Conservation (phyloP, 2,329 filamentous ascomycete genomes). For the Penicillium sp. region DNA sequence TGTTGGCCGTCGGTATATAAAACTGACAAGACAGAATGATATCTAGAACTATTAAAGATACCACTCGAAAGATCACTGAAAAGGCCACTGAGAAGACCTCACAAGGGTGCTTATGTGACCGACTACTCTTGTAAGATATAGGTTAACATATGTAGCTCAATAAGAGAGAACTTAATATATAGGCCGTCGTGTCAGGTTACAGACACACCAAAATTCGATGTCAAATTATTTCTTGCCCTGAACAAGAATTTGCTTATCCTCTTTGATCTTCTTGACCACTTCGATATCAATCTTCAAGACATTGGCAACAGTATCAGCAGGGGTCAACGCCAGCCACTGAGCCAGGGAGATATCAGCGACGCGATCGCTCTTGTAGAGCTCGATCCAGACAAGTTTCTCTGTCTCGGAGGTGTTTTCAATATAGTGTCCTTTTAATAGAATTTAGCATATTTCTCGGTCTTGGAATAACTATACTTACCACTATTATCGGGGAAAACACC, state of each 20-base stretch:
- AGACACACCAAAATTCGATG: not conserved
- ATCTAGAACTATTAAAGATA: too few relatives aligned
- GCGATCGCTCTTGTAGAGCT: slow-evolving; percentile 66
- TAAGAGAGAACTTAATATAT: not conserved
- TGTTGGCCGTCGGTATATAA: too few relatives aligned
- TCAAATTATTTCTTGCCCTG: slow-evolving; percentile 11
- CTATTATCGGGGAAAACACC: slow-evolving; percentile 66
- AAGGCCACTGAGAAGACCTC: too few relatives aligned
- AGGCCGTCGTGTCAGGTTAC: not conserved
- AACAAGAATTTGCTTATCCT: slow-evolving; percentile 21
- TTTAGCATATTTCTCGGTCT: not conserved
- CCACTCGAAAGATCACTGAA: too few relatives aligned
- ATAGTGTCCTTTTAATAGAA: slow-evolving; percentile 53
- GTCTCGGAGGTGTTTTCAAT: slow-evolving; percentile 66
- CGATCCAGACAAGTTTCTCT: slow-evolving; percentile 65
- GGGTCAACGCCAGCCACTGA: slow-evolving; percentile 69
- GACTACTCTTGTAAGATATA: too few relatives aligned
- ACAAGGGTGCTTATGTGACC: too few relatives aligned
- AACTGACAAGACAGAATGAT: too few relatives aligned
- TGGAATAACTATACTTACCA: slow-evolving; percentile 24
- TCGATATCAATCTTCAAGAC: slow-evolving; percentile 20
- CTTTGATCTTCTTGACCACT: slow-evolving; percentile 20
- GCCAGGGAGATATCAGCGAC: slow-evolving; percentile 65
- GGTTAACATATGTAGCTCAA: not conserved
- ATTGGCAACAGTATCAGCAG: slow-evolving; percentile 32